Percentiles rank a stretch among this genome's conserved stretches.
Evolutionary conservation across 306 rosid genomes (phyloP).

Genomic region (Betula pendula): DNA sequence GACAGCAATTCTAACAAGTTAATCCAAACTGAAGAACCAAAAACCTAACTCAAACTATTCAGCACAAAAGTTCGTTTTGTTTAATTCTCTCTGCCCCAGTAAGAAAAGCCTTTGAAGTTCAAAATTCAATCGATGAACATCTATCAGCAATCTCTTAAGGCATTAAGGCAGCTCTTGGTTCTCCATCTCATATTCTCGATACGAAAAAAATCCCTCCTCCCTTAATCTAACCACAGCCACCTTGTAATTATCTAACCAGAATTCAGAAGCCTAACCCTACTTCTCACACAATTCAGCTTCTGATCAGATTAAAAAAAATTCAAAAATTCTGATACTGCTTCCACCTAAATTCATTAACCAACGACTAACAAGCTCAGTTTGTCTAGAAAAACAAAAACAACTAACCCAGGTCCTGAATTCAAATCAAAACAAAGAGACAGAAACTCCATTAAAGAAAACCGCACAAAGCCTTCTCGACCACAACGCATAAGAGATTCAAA

Average conservation of each 20-base stretch:
- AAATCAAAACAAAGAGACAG: background rate
- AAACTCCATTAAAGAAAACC: constrained; percentile 17
- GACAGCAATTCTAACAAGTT: constrained; percentile 18
- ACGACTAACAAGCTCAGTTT: constrained; percentile 17
- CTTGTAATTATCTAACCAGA: constrained; percentile 29
- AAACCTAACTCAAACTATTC: constrained; percentile 20
- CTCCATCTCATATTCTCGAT: constrained; percentile 18
- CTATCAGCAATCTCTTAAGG: constrained; percentile 40
- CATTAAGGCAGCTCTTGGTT: constrained; percentile 31
- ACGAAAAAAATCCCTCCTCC: constrained; percentile 21
- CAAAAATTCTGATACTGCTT: constrained; percentile 5
- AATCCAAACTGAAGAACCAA: constrained; percentile 30
- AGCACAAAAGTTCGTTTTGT: constrained; percentile 13
- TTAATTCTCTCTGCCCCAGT: constrained; percentile 6
- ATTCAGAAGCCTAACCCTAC: constrained; percentile 20
- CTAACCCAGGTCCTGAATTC: constrained; percentile 29
- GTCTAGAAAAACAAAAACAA: constrained; percentile 12
- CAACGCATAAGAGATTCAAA: constrained; percentile 23
- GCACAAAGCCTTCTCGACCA: constrained; percentile 25
- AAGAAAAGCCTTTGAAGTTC: constrained; percentile 8
- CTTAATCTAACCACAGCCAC: constrained; percentile 19
- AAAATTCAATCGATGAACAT: constrained; percentile 22
- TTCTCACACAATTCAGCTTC: constrained; percentile 22
- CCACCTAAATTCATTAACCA: constrained; percentile 15
- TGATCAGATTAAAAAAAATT: constrained; percentile 9